Evolutionary conservation across 768 basidiomycete species (phyloP).

Genomic region (Tephrocybe sp.): DNA sequence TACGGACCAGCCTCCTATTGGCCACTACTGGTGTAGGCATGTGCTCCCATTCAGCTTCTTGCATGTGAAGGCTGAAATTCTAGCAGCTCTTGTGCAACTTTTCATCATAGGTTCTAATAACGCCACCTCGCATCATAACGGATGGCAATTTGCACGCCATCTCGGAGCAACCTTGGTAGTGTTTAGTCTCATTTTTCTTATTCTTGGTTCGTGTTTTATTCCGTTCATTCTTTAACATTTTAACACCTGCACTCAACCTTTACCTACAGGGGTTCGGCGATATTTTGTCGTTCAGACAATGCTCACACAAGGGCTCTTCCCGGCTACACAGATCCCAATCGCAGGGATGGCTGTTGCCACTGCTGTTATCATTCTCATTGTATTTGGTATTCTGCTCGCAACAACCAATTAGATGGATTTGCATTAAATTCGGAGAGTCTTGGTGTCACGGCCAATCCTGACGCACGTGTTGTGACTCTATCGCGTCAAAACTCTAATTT

Average conservation of each 20-base stretch:
- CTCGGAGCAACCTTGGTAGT: slow-evolving; percentile 49
- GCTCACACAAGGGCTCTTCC: slow-evolving; percentile 50
- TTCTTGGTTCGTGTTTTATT: slow-evolving; percentile 45
- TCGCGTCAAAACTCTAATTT: no score
- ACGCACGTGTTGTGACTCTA: no score
- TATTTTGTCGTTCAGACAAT: slow-evolving; percentile 55
- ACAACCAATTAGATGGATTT: no score
- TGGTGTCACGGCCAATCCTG: no score
- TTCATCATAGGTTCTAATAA: slow-evolving; percentile 35
- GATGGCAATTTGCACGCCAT: slow-evolving; percentile 40
- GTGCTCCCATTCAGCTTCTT: slow-evolving; percentile 20
- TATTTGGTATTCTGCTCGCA: slow-evolving; percentile 20
- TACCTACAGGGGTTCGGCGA: slow-evolving; percentile 40
- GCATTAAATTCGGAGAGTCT: no score
- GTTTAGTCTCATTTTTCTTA: slow-evolving; percentile 45
- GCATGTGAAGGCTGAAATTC: not conserved
- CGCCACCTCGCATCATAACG: slow-evolving; percentile 16
- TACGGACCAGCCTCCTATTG: slow-evolving; percentile 59
- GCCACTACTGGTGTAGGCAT: slow-evolving; percentile 60
- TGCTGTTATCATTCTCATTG: slow-evolving; percentile 13
- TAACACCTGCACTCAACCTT: not conserved
- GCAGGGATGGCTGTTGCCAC: slow-evolving; percentile 32
- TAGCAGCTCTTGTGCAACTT: slow-evolving; percentile 51
- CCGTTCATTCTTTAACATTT: not conserved
- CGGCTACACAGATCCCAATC: slow-evolving; percentile 45